A percentile compares a stretch with the other conserved stretches of the same genome.
These are phyloP conservation scores for Aechmea fasciata DNA, from an alignment of 176 grass and related monocot genomes.

Conservation along the genomic window DNA sequence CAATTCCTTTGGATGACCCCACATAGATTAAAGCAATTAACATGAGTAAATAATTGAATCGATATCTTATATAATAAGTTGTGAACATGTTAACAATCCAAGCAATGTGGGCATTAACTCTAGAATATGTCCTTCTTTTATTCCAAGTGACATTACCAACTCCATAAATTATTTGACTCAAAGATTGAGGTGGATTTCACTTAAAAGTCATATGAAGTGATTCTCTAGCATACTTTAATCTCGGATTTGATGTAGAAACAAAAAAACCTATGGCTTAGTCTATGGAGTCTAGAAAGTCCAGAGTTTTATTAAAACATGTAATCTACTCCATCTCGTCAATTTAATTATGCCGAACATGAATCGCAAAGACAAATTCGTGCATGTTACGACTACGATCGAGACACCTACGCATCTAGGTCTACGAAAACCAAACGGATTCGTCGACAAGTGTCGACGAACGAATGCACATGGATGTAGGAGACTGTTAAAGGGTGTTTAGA, in stretches of 20 bases:
- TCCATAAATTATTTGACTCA: background rate
- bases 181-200: background rate
- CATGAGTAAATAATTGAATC: background rate
- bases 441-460: background rate
- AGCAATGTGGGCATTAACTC: background rate
- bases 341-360: background rate
- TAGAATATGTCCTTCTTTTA: background rate
- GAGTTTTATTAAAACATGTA: background rate
- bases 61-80: slow-evolving; percentile 2
- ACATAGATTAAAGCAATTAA: background rate
- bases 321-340: background rate
- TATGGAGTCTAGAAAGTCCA: background rate
- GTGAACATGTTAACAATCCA: background rate
- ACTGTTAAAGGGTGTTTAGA: no score
- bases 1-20: background rate
- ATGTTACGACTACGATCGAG: background rate
- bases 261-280: background rate
- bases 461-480: background rate
- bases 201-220: background rate
- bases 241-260: background rate
- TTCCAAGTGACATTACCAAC: slow-evolving; percentile 3
- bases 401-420: background rate
- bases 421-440: background rate
- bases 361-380: background rate
- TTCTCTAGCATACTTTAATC: background rate